phyloP scores from a whole-genome alignment of 495 filamentous ascomycete genomes.

The Neurospora sp. region DNA sequence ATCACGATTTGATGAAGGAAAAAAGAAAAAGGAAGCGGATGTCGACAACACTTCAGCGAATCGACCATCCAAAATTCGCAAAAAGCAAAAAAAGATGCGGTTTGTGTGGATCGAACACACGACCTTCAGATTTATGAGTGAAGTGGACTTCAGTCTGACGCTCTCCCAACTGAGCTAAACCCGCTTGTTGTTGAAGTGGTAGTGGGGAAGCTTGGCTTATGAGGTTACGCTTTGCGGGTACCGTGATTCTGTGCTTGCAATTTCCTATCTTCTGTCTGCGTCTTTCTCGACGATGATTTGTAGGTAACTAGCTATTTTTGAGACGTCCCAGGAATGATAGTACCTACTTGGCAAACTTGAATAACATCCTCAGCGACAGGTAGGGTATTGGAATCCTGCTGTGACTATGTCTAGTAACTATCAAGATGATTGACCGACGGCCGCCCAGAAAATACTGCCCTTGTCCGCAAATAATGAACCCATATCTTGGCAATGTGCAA shows the following conservation, averaged over 20 bases:
- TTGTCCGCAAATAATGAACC: too few species aligned
- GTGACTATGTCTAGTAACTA: too few species aligned
- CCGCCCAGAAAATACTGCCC: too few species aligned
- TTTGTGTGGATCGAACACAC: slow-evolving; percentile 16
- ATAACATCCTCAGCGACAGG: too few species aligned
- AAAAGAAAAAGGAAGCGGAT: not conserved
- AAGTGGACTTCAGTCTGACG: slow-evolving; percentile 12
- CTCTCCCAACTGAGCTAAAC: slow-evolving; percentile 20
- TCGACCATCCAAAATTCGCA: not conserved
- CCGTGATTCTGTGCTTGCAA: not conserved
- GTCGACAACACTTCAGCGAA: not conserved
- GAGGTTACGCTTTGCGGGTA: not conserved
- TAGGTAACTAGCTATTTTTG: too few species aligned
- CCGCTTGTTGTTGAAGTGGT: slow-evolving; percentile 7
- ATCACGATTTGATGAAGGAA: too few species aligned
- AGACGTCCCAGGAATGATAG: too few species aligned
- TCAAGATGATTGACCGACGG: too few species aligned
- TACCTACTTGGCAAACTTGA: too few species aligned
- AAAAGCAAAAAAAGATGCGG: slow-evolving; percentile 9
- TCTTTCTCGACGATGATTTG: too few species aligned
- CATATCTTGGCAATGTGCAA: not conserved
- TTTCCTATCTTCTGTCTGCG: not conserved
- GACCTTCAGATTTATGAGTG: slow-evolving; percentile 13
- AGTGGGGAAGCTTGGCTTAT: not conserved
- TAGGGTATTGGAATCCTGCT: too few species aligned